Evolutionary conservation across 208 protist genomes (phyloP).

Genomic region (Trypanosoma scelopori): DNA sequence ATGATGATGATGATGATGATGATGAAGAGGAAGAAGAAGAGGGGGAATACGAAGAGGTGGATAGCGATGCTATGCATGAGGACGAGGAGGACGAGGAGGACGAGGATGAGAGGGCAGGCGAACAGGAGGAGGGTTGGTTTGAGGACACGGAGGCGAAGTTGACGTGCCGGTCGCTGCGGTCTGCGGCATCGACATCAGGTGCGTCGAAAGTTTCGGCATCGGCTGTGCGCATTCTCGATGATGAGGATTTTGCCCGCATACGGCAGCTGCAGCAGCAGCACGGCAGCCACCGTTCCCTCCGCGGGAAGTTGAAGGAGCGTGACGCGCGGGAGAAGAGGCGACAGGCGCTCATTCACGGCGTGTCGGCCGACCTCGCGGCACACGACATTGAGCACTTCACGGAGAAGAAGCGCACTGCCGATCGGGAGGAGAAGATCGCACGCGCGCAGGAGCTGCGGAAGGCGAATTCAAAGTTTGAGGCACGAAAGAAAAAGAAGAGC

Average conservation of each 20-base stretch:
- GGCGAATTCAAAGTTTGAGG: conserved; percentile 85
- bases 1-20: conserved; percentile 38
- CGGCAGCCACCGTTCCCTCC: conserved; percentile 69
- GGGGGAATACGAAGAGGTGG: conserved; percentile 32
- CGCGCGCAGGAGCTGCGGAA: conserved; percentile 75
- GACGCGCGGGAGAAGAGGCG: conserved; percentile 52
- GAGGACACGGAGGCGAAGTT: conserved; percentile 53
- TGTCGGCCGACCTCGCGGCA: conserved; percentile 72
- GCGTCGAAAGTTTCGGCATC: conserved; percentile 41
- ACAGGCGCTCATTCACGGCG: conserved; percentile 76
- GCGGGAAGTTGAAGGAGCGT: conserved; percentile 70
- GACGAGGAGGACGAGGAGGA: conserved; percentile 32
- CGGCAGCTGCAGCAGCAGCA: conserved; percentile 68
- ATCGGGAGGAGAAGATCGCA: conserved; percentile 87
- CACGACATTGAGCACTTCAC: conserved; percentile 90
- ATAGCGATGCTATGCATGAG: conserved; percentile 28
- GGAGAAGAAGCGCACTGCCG: conserved; percentile 63
- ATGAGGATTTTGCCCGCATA: conserved; percentile 85
- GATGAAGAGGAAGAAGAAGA: conserved; percentile 47
- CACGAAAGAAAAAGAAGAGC: conserved; percentile 89
- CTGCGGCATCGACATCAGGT: conserved; percentile 30
- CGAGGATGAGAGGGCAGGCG: conserved; percentile 33
- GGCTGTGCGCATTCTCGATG: conserved; percentile 67
- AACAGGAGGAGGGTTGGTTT: conserved; percentile 54
- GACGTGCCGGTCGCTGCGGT: conserved; percentile 10